Conservation (phyloP, 2,329 filamentous ascomycete genomes). For the Orbilia oligospora region DNA sequence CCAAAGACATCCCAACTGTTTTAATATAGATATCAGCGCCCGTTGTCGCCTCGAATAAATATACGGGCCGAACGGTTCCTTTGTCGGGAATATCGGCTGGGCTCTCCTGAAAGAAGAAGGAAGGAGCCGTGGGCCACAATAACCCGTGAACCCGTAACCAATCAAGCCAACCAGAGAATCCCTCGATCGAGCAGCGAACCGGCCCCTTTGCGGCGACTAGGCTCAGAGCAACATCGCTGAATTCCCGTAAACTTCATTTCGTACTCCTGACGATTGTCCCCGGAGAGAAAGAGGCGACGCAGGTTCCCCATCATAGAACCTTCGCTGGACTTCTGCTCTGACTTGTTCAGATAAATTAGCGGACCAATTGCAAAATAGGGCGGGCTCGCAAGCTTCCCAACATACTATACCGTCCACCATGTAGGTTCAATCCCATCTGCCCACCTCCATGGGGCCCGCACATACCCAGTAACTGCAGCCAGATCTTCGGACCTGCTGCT, state of each 20-base stretch:
- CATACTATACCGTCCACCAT: slow-evolving; percentile 43
- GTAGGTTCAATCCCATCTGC: slow-evolving; percentile 45
- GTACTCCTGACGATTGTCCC: slow-evolving; percentile 41
- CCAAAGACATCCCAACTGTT: slow-evolving; percentile 25
- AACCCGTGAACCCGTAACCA: slow-evolving; percentile 59
- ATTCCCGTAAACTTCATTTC: slow-evolving; percentile 34
- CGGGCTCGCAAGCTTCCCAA: slow-evolving; percentile 52
- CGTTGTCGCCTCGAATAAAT: slow-evolving; percentile 52
- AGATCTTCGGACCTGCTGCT: slow-evolving; percentile 34
- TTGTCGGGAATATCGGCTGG: slow-evolving; percentile 53
- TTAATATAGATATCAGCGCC: slow-evolving; percentile 37
- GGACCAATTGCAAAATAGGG: slow-evolving; percentile 61
- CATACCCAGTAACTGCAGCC: slow-evolving; percentile 40
- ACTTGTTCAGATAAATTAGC: slow-evolving; percentile 60
- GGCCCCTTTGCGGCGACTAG: slow-evolving; percentile 45
- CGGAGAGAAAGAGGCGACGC: slow-evolving; percentile 47
- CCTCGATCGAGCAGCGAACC: slow-evolving; percentile 43
- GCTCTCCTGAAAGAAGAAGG: slow-evolving; percentile 37
- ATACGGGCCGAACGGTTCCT: slow-evolving; percentile 55
- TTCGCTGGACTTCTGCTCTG: slow-evolving; percentile 60
- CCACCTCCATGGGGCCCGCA: slow-evolving; percentile 36
- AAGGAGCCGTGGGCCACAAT: slow-evolving; percentile 35
- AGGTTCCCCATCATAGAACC: slow-evolving; percentile 51
- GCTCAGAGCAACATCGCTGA: slow-evolving; percentile 30
- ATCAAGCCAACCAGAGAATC: slow-evolving; percentile 55